Percentiles rank a stretch among this genome's conserved stretches.
Evolutionary conservation across 495 filamentous ascomycete genomes (phyloP).

Genomic region (Wilcoxina mikolae): DNA sequence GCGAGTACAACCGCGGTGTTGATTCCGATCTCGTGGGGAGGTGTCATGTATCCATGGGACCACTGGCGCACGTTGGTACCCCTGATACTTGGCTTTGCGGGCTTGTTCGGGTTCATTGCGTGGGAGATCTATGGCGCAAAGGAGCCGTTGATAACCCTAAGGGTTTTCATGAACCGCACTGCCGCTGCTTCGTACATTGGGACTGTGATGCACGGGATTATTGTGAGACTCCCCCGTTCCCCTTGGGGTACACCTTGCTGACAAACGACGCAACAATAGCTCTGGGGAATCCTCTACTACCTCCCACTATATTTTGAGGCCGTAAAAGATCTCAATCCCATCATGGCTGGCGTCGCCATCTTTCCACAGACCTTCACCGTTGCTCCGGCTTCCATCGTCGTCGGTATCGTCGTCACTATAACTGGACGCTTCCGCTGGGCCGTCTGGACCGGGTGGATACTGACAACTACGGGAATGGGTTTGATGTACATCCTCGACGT

Average conservation of each 20-base stretch:
- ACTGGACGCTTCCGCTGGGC: conserved; percentile 38
- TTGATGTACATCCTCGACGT: conserved; percentile 38
- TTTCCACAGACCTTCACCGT: conserved; percentile 44
- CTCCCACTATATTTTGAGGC: conserved; percentile 53
- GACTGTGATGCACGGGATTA: conserved; percentile 38
- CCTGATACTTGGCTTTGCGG: conserved; percentile 37
- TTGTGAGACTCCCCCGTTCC: conserved; percentile 14
- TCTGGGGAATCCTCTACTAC: conserved; percentile 46
- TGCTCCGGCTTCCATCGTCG: conserved; percentile 35
- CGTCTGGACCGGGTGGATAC: conserved; percentile 41
- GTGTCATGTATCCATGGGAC: conserved; percentile 39
- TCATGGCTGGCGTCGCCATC: conserved; percentile 45
- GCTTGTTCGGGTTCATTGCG: conserved; percentile 33
- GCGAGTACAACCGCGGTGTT: conserved; percentile 35
- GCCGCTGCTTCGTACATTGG: conserved; percentile 30
- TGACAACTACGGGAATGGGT: conserved; percentile 37
- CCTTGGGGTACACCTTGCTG: background rate
- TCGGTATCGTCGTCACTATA: conserved; percentile 37
- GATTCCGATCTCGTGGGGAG: conserved; percentile 43
- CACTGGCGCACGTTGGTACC: conserved; percentile 43
- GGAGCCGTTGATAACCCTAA: conserved; percentile 36
- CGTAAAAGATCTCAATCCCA: conserved; percentile 42
- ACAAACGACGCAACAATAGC: conserved; percentile 9
- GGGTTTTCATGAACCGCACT: conserved; percentile 34
- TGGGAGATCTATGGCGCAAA: conserved; percentile 37